Percentiles rank a stretch among this genome's conserved stretches.
Evolutionary conservation across 2,329 filamentous ascomycete genomes (phyloP).

Genomic region (Penicillium palitans): DNA sequence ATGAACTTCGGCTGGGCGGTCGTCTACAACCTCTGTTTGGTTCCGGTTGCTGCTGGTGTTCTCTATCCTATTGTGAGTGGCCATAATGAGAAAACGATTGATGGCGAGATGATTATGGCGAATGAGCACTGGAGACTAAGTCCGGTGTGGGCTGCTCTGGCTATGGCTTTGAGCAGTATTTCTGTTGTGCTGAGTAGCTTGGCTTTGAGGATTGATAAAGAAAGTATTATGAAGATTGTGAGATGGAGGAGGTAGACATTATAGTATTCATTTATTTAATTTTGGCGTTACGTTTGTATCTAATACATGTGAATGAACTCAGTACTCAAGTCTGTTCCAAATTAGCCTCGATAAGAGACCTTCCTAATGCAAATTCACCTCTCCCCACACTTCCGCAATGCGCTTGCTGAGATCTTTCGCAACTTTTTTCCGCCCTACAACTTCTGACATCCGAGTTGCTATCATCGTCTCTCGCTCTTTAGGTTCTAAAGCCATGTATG

Average conservation of each 20-base stretch:
- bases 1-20: conserved; percentile 86
- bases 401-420: conserved; percentile 65
- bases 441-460: conserved; percentile 53
- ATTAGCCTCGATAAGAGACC: neutral
- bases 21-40: conserved; percentile 74
- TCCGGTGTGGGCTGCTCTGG: conserved; percentile 75
- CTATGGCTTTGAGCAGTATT: conserved; percentile 90
- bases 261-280: neutral
- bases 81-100: conserved; percentile 35
- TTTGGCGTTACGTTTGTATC: neutral
- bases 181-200: conserved; percentile 84
- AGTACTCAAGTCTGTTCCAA: neutral
- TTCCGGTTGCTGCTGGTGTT: conserved; percentile 79
- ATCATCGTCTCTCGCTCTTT: conserved; percentile 64
- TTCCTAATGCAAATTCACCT: conserved; percentile 18
- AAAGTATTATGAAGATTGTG: conserved; percentile 23
- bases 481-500: conserved; percentile 57
- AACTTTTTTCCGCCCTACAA: conserved; percentile 70
- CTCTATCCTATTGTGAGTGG: conserved; percentile 62
- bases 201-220: conserved; percentile 58
- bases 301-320: neutral
- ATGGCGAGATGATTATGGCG: conserved; percentile 36
- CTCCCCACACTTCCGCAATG: conserved; percentile 71
- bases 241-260: conserved; percentile 9
- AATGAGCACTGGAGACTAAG: conserved; percentile 48